Base-by-base conservation (phyloP, 352 stramenopile genomes). In the Pythium dissimile region DNA sequence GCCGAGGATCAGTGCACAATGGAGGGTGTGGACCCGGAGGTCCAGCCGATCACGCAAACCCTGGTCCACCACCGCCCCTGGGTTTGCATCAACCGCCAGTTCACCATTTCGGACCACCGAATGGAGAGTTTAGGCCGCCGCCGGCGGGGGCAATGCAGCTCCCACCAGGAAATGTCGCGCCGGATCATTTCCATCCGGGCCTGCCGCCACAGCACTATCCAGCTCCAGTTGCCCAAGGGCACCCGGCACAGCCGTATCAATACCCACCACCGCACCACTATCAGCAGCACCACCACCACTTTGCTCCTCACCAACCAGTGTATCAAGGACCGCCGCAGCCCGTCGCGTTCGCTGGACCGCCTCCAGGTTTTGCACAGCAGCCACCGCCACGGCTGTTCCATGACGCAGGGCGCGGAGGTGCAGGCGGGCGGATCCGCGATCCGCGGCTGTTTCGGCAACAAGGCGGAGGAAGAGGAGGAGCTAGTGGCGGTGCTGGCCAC, bases 381-480 rank as follows among this genome's bases (percentile, higher is more conserved):
- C 4, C 32, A 16, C 49, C 41, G 15, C 58, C 43, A 15, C 38
- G 37, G 9, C 57, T 43, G 3, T 54, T 46, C n/a, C 56, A 64
- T 5, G 47, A 44, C 5, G 54, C 34, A 24, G 49, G 41, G 13
- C 23, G 41, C 4, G 55, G 55, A 21, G 15, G 26, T 13, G 8
- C 24, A 12, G 43, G 58, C 13, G 49, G 49, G 13, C 39, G 49
- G 8, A 45, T 55, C 3, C 48, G 58, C 21, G 58, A 66, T 55
- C 57, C 57, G n/a, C 57, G 57, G 12, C 35, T 66, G n/a, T 20
- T 59, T 43, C 58, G 58, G 21, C 49, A 59, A 48, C 58, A 66
- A 45, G 58, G 43, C 7, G 32, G 58, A 32, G 26, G 58, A 59
- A 18, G 42, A 41, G 32, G 41, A 35, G 20, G 23, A 24, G 27